Evolutionary conservation across 75 land plant genomes (phyloP).

Genomic region (Pseudotsuga menziesii): DNA sequence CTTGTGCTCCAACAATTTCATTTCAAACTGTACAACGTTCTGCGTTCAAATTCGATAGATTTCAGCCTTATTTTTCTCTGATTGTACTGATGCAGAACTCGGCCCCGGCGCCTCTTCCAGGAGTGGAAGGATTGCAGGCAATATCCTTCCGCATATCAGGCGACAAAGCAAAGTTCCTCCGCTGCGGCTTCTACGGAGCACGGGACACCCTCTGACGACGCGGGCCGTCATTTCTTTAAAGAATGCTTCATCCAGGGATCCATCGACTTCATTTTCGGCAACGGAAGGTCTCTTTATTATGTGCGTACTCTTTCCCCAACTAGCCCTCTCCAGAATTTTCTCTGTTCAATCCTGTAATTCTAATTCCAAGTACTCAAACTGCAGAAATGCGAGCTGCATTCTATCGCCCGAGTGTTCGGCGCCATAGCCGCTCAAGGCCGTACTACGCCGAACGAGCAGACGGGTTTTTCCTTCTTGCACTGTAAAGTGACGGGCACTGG

Average conservation of each 20-base stretch:
- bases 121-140: constrained; percentile 30
- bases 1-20: no score
- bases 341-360: no score
- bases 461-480: constrained; percentile 19
- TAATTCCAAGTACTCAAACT: no score
- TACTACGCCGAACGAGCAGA: constrained; percentile 3
- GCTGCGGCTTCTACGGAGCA: constrained; percentile 30
- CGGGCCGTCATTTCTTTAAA: constrained; percentile 37
- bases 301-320: no score
- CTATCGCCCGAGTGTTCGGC: constrained; percentile 13
- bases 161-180: constrained; percentile 31
- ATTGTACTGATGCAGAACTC: background rate
- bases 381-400: constrained; percentile 14
- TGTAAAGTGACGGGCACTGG: constrained; percentile 3
- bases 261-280: constrained; percentile 37
- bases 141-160: constrained; percentile 24
- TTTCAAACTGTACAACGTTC: no score
- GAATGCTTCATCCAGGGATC: constrained; percentile 36
- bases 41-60: no score
- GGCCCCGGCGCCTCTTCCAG: constrained; percentile 29
- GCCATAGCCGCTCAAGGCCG: constrained; percentile 21
- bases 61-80: no score
- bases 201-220: constrained; percentile 38
- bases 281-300: constrained; percentile 27
- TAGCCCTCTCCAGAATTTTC: no score